Evolutionary conservation across 179 eudicot genomes (phyloP), one percentile per base, ranked within the genome.

Genomic region (Vitellaria paradoxa): DNA sequence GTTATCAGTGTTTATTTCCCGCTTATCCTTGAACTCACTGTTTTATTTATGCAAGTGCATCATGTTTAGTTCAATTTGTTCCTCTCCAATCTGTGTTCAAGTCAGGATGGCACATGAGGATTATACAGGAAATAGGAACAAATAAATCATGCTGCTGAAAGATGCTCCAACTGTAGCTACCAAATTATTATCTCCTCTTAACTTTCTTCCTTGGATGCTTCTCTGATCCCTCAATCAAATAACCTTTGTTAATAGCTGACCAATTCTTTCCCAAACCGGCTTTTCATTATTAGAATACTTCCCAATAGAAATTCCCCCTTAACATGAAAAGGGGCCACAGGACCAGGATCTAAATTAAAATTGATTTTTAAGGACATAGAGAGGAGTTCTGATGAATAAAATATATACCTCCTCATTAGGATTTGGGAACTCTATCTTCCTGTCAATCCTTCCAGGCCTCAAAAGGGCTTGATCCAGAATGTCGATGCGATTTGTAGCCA

Each of bases 401-500:
- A 77, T 20, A 70, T 52, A 10, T 77, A 91, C 95, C 60, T 92
- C 97, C 82, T 88, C 97, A 77, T 93, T 88, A 37, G 95, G 98
- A 85, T 90, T 90, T 45, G 97, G 98, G 79, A 93, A 91, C 82
- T 93, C 98, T 30, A 91, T 93, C 81, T 93, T 93, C 86, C 98
- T 87, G 68, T 93, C 98, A 81, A 93, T 93, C 68, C 98, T 86
- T 82, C 98, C 98, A 56, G 98, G 98, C 85, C 98, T 90, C 18
- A 93, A 94, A 78, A 93, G 94, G 74, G 98, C 97, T 47, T 90
- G 94, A 80, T 93, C 98, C 78, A 93, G 82, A 63, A 90, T 93
- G 73, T 93, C 97, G 47, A 93, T 93, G 30, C 91, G 92, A 71
- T 93, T 91, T 74, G 97, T 91, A 50, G 98, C 97, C 97, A 92